Conservation (phyloP, 2,329 filamentous ascomycete species). For the Monascus ruber region DNA sequence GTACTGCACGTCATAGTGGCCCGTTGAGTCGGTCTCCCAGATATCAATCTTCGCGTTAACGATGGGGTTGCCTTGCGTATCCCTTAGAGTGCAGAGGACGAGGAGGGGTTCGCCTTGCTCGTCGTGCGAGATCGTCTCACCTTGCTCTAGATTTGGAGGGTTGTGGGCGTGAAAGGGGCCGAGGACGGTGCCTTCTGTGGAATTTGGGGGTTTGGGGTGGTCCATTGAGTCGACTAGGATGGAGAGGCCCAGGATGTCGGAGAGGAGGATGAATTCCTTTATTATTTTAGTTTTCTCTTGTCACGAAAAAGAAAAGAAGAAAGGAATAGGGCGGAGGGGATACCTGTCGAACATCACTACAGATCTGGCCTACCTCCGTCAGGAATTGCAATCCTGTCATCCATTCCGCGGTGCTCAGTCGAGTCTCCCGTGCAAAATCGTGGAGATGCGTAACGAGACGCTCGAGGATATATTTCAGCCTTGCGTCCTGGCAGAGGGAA, state of each 20-base stretch:
- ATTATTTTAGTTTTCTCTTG: background rate
- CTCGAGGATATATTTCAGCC: conserved; percentile 61
- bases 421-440: conserved; percentile 69
- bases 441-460: conserved; percentile 66
- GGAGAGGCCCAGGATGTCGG: conserved; percentile 67
- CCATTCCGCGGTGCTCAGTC: conserved; percentile 68
- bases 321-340: conserved; percentile 5
- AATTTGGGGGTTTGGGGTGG: conserved; percentile 60
- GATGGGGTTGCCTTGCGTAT: conserved; percentile 53
- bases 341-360: conserved; percentile 61
- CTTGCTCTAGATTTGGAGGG: conserved; percentile 45
- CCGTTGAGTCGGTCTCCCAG: conserved; percentile 75
- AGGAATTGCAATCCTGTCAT: conserved; percentile 62
- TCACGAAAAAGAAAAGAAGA: conserved; percentile 2
- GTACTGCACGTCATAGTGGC: conserved; percentile 74
- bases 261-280: conserved; percentile 68
- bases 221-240: conserved; percentile 73
- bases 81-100: conserved; percentile 60
- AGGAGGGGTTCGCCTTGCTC: conserved; percentile 58
- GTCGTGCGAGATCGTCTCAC: conserved; percentile 55
- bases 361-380: conserved; percentile 61
- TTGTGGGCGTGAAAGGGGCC: conserved; percentile 79
- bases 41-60: conserved; percentile 62
- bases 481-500: conserved; percentile 52
- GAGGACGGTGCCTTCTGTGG: conserved; percentile 68